Evolutionary conservation across 1,284 basidiomycete species (phyloP), one percentile per base, ranked within the genome.

Genomic region (Somion occarium): DNA sequence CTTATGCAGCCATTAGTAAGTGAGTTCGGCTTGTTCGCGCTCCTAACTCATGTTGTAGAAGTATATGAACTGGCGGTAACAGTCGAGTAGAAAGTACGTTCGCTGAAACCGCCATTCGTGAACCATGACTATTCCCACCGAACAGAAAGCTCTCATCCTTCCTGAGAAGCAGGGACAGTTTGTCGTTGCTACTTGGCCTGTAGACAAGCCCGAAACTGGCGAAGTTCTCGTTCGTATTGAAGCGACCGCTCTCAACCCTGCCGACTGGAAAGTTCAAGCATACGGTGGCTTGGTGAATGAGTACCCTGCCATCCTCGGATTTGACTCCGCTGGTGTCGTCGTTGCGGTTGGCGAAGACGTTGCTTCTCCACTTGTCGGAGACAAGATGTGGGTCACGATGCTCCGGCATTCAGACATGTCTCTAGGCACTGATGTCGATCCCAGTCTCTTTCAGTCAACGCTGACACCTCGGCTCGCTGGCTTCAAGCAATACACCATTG

Each of bases 401-500:
- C n/a, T n/a, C n/a, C n/a, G n/a, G n/a, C n/a, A n/a, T 3, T 18
- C 13, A 18, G 4, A 20, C 5, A 3, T 15, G n/a, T 22, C 4
- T 18, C 25, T 15, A 5, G 25, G 5, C 4, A 18, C 25, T 18
- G 4, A 22, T n/a, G 13, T 7, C 25, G 34, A 3, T 4, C 19
- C 15, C 27, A 46, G 45, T 22, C 5, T 46, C 9, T 34, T 27
- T 18, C 30, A 34, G 30, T 7, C 7, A 7, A 15, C 7, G 7
- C 15, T 7, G 7, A 34, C 30, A 15, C 30, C 15, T 22, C 4
- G 5, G 3, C 13, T 46, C 4, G 70, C 69, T 22, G 69, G 72
- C 1, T 80, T 75, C 60, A 79, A 82, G 63, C 75, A 82, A 56
- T 80, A 76, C 55, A 64, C 69, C 23, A 58, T 75, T 22, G 68